Evolutionary conservation across 371 early-diverging fungal species (phyloP).

Genomic region (Rhizomucor miehei): DNA sequence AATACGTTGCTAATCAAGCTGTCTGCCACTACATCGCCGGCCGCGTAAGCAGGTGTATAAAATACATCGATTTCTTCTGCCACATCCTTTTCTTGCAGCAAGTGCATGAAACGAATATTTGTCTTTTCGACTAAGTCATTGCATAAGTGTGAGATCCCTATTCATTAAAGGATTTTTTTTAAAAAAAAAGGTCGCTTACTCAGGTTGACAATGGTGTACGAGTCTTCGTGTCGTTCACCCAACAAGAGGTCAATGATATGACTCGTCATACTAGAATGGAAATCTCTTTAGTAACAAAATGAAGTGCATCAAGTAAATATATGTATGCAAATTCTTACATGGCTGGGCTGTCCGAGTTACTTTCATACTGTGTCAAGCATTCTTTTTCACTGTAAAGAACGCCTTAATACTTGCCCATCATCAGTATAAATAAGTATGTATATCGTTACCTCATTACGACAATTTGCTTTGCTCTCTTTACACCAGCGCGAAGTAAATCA

Average conservation of each 20-base stretch:
- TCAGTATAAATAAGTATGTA: too few relatives aligned
- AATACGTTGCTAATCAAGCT: slow-evolving; percentile 46
- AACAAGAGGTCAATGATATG: slow-evolving; percentile 34
- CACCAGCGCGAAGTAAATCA: slow-evolving; percentile 56
- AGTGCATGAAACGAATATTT: slow-evolving; percentile 48
- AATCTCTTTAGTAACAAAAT: too few relatives aligned
- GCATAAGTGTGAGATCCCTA: too few relatives aligned
- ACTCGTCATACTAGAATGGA: slow-evolving; percentile 29
- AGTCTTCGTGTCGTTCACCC: slow-evolving; percentile 18
- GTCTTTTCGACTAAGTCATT: slow-evolving; percentile 45
- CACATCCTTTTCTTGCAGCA: slow-evolving; percentile 35
- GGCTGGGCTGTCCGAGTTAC: slow-evolving; percentile 45
- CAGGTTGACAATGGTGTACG: slow-evolving; percentile 32
- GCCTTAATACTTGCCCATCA: too few relatives aligned
- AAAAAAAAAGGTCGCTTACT: slow-evolving; percentile 15
- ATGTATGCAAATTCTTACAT: slow-evolving; percentile 25
- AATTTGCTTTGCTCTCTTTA: slow-evolving; percentile 53
- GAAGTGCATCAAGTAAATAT: not conserved
- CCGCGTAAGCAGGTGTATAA: slow-evolving; percentile 47
- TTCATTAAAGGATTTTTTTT: not conserved
- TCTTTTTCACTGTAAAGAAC: slow-evolving; percentile 33
- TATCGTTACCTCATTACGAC: slow-evolving; percentile 51
- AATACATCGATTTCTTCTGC: slow-evolving; percentile 35
- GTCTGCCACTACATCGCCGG: slow-evolving; percentile 48
- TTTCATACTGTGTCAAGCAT: slow-evolving; percentile 30